A percentile compares a stretch with the other conserved stretches of the same genome.
These are phyloP conservation scores for Kluyveromyces aestuarii DNA, from an alignment of 805 yeast species.

Conservation along the genomic window DNA sequence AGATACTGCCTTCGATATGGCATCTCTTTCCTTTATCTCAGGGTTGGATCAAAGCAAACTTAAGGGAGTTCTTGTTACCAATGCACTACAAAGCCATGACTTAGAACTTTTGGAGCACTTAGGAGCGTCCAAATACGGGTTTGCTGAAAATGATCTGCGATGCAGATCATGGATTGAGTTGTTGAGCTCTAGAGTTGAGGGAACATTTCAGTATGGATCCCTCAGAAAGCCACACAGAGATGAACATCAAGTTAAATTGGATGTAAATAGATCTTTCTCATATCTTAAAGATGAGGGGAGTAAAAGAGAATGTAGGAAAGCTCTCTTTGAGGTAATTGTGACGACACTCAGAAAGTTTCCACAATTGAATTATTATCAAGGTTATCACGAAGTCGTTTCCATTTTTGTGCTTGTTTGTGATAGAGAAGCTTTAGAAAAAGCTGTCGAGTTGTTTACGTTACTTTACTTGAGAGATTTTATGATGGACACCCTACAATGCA, in stretches of 20 bases:
- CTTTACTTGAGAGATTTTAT: constrained; percentile 74
- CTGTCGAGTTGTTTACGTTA: constrained; percentile 50
- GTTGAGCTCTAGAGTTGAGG: constrained; percentile 13
- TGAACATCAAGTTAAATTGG: constrained; percentile 71
- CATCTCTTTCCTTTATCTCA: constrained; percentile 1
- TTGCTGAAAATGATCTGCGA: constrained; percentile 14
- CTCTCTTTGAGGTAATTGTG: constrained; percentile 34
- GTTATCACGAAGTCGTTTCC: constrained; percentile 81
- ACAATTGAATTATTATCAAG: constrained; percentile 72
- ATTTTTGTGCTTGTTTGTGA: constrained; percentile 48
- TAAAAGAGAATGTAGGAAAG: constrained; percentile 13
- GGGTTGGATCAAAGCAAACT: constrained; percentile 1
- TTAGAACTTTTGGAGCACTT: constrained; percentile 9
- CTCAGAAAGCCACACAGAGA: constrained; percentile 41
- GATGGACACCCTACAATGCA: constrained; percentile 58
- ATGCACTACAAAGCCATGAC: constrained; percentile 11
- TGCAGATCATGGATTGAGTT: constrained; percentile 21
- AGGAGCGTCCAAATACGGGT: constrained; percentile 19
- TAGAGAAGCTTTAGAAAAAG: constrained; percentile 8
- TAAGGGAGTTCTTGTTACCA: constrained; percentile 2
- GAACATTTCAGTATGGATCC: not conserved
- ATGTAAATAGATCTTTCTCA: constrained; percentile 64
- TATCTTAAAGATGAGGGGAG: constrained; percentile 13
- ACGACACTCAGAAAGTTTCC: constrained; percentile 55
- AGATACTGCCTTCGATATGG: constrained; percentile 2